Evolutionary conservation across 805 yeast species (phyloP).

Genomic region (Saccharomycopsis fermentans): DNA sequence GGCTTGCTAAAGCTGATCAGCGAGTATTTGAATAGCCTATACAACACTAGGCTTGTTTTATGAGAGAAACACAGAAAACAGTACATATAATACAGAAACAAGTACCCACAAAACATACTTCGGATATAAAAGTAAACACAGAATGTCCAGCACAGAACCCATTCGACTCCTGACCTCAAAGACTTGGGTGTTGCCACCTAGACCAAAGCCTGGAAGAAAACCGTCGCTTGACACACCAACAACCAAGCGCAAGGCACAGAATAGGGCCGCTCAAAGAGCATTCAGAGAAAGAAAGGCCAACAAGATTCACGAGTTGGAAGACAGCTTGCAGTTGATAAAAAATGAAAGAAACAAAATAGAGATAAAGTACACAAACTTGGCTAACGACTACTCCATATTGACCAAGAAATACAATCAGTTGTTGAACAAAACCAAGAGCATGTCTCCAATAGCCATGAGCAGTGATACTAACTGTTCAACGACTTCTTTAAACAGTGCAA

Average conservation of each 20-base stretch:
- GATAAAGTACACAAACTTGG: constrained; percentile 20
- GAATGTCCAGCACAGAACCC: background rate
- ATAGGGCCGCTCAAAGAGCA: constrained; percentile 90
- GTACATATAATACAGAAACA: no score
- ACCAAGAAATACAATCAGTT: constrained; percentile 14
- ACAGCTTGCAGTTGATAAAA: constrained; percentile 55
- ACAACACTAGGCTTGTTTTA: no score
- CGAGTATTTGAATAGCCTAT: no score
- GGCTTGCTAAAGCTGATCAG: no score
- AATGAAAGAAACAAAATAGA: constrained; percentile 53
- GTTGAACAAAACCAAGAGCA: constrained; percentile 1
- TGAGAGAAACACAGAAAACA: no score
- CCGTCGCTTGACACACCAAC: constrained; percentile 67
- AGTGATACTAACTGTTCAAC: background rate
- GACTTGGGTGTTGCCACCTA: constrained; percentile 77
- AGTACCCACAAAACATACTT: no score
- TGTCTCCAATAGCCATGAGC: background rate
- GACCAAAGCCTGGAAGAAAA: constrained; percentile 67
- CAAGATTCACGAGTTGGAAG: constrained; percentile 68
- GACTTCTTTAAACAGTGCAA: background rate
- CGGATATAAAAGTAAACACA: no score
- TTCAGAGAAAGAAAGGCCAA: constrained; percentile 82
- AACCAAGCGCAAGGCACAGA: constrained; percentile 79
- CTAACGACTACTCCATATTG: constrained; percentile 10
- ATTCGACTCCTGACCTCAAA: constrained; percentile 47